A percentile compares a stretch with the other conserved stretches of the same genome.
phyloP scores from a whole-genome alignment of 2,329 filamentous ascomycete species.

The Pseudogymnoascus destructans region DNA sequence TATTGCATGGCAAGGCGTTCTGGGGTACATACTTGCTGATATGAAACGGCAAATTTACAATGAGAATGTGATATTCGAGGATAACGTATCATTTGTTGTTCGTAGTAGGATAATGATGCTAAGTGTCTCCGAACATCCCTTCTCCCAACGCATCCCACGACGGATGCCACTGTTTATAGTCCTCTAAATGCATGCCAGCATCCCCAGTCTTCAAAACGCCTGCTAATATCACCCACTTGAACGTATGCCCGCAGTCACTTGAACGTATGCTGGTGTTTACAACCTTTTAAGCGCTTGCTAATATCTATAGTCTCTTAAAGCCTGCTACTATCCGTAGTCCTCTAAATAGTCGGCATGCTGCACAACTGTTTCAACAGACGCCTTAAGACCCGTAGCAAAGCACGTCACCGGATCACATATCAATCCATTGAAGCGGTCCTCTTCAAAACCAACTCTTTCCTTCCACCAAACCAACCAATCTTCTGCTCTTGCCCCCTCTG shows the following conservation, averaged over 20 bases:
- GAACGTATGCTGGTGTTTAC: not conserved
- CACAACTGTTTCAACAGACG: not conserved
- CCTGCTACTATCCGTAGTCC: not conserved
- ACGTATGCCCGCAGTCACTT: not conserved
- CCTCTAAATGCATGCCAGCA: not conserved
- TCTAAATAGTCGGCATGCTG: not conserved
- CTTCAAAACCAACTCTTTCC: slow-evolving; percentile 41
- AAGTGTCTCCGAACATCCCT: not conserved
- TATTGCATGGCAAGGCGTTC: slow-evolving; percentile 11
- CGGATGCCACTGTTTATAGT: not conserved
- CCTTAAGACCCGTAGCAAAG: not conserved
- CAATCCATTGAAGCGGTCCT: slow-evolving; percentile 10
- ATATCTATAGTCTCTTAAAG: not conserved
- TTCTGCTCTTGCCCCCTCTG: slow-evolving; percentile 41
- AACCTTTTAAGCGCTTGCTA: not conserved
- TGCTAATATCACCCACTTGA: not conserved
- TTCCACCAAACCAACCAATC: slow-evolving; percentile 50
- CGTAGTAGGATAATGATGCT: not conserved
- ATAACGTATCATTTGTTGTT: not conserved
- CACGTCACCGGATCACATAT: not conserved
- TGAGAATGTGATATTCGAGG: not conserved
- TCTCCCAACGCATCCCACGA: not conserved
- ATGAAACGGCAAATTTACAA: not conserved
- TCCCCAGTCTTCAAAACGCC: not conserved
- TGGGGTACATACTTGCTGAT: not conserved